A percentile compares a stretch with the other conserved stretches of the same genome.
Evolutionary conservation across 257 asterid genomes (phyloP).

Genomic region (Lycium barbarum): DNA sequence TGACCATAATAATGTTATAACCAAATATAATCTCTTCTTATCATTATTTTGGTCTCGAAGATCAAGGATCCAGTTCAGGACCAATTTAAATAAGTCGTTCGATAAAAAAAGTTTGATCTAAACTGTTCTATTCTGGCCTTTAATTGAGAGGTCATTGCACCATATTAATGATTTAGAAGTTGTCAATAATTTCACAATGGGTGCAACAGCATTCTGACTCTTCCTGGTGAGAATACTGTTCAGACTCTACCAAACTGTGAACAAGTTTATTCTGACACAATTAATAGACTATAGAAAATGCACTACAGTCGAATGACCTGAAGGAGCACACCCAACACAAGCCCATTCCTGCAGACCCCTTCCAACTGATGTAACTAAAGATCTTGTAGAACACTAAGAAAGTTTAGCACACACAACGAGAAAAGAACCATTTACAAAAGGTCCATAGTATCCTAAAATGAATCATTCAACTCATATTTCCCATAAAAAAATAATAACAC

Average conservation of each 20-base stretch:
- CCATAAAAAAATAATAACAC: slow-evolving; percentile 12
- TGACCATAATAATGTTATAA: neutral
- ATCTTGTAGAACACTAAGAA: slow-evolving; percentile 19
- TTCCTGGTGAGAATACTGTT: slow-evolving; percentile 7
- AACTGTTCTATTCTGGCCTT: neutral
- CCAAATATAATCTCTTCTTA: neutral
- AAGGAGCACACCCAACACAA: slow-evolving; percentile 22
- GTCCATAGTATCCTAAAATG: neutral
- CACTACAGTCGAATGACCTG: slow-evolving; percentile 6
- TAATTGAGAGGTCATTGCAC: neutral
- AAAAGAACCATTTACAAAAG: slow-evolving; percentile 12
- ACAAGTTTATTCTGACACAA: neutral
- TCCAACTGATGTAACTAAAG: neutral
- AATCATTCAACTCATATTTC: slow-evolving; percentile 12
- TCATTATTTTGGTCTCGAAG: neutral
- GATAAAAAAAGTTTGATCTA: neutral
- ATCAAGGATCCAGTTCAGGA: neutral
- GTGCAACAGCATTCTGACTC: neutral
- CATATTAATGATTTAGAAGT: slow-evolving; percentile 8
- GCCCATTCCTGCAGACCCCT: slow-evolving; percentile 20
- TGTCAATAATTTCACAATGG: slow-evolving; percentile 12
- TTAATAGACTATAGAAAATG: neutral
- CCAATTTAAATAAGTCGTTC: neutral
- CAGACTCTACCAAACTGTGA: slow-evolving; percentile 5
- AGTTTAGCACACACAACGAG: neutral